Base-by-base conservation (phyloP, 2,329 filamentous ascomycete genomes). In the Macrophomina pseudophaseolina region DNA sequence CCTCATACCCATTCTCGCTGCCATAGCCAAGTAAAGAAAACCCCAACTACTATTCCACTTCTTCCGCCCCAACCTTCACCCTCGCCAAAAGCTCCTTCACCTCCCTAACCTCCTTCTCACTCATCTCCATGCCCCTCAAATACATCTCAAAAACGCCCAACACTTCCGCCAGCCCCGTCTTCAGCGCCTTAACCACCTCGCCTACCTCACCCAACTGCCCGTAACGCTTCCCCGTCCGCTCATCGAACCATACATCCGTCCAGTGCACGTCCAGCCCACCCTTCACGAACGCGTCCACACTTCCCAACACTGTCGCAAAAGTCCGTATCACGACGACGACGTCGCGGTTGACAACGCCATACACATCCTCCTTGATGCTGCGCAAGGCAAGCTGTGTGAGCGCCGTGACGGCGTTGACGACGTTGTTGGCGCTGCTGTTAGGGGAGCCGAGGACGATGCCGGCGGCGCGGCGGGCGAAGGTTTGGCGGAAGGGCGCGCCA, bases 301-400 rank as follows among this genome's bases (percentile, higher is more conserved):
- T 88, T 65, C 82, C 84, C 66, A 93, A 88, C 0, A 91, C 88
- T 0, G 77, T 72, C 0, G 92, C 94, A 68, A 96, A 87, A 1
- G 88, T 87, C 54, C 90, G 87, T 60, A 97, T 87, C 66, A 97
- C 89, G 58, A 80, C 80, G 0, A 91, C 87, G 2, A 98, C 88
- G 70, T 95, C 91, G 51, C 88, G 85, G 70, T 96, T 90, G n/a
- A 96, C 94, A 71, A 92, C 91, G 14, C 94, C 94, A 74, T 89
- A 95, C 54, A 86, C 85, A 75, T 98, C 94, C 77, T 98, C 94
- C 3, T 83, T 82, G 64, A 97, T 80, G 77, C 91, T 94, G 69
- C 86, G 86, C 4, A 92, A 85, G 0, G 91, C 86, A 33, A 98
- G 83, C 59, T 86, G 84, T 12, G 87, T 88, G 46, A 95, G 80